Evolutionary conservation across 164 flowering plant species (phyloP).

Genomic region (Tetrastigma voinierianum): DNA sequence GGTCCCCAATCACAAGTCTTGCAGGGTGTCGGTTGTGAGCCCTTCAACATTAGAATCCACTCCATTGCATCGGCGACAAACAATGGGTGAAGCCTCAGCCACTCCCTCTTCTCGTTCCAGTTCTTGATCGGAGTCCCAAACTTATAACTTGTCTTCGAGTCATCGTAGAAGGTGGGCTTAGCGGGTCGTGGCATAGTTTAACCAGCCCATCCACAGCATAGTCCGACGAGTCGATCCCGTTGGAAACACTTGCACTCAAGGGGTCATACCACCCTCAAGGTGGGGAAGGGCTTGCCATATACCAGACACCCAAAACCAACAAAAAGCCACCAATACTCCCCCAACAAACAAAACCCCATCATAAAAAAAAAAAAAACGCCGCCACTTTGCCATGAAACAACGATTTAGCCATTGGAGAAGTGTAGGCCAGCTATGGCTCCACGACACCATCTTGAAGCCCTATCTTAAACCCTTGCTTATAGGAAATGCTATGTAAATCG

Average conservation of each 20-base stretch:
- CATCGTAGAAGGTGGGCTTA: conserved; percentile 47
- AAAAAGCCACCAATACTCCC: conserved; percentile 47
- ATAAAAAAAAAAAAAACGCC: too few species aligned
- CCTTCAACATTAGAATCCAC: conserved; percentile 47
- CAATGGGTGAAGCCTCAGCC: conserved; percentile 53
- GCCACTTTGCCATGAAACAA: conserved; percentile 20
- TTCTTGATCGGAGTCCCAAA: conserved; percentile 34
- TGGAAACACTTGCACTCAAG: neutral
- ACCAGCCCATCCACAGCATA: conserved; percentile 7
- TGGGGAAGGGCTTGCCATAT: conserved; percentile 21
- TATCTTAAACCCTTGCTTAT: conserved; percentile 5
- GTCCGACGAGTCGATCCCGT: neutral
- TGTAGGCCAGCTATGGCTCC: conserved; percentile 19
- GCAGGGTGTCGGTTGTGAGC: conserved; percentile 62
- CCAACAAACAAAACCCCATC: conserved; percentile 44
- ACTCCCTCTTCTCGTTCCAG: conserved; percentile 63
- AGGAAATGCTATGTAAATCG: neutral
- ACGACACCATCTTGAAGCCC: conserved; percentile 31
- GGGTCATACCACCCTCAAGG: neutral
- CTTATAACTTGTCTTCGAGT: conserved; percentile 39
- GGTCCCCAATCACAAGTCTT: conserved; percentile 58
- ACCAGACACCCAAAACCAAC: conserved; percentile 51
- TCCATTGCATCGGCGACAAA: conserved; percentile 32
- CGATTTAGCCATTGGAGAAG: conserved; percentile 39
- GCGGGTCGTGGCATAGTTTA: conserved; percentile 31